Evolutionary conservation across 2,329 filamentous ascomycete genomes (phyloP).

Genomic region (Calonectria naviculata): DNA sequence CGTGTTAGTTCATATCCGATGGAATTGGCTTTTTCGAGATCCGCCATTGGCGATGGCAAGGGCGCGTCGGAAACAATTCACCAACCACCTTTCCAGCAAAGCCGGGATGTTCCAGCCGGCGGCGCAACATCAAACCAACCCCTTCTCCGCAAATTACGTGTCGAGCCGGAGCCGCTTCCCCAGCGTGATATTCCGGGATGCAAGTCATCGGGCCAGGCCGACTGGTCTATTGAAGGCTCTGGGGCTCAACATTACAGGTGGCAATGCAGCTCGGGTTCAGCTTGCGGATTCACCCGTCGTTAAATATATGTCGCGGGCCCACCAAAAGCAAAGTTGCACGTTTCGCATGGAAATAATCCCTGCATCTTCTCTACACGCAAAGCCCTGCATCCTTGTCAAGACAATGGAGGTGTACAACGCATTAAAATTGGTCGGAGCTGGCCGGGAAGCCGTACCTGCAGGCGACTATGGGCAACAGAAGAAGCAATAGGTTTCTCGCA

Average conservation of each 20-base stretch:
- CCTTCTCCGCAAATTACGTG: conserved; percentile 1
- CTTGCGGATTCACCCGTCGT: not conserved
- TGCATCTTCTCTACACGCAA: not conserved
- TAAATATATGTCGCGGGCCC: not conserved
- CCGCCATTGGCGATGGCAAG: not conserved
- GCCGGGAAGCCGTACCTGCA: not conserved
- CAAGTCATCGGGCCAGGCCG: conserved; percentile 1
- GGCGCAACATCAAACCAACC: not conserved
- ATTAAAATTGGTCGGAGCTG: not conserved
- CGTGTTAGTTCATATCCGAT: not conserved
- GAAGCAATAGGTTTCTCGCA: not conserved
- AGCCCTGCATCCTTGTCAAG: not conserved
- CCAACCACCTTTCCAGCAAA: not conserved
- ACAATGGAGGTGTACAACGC: not conserved
- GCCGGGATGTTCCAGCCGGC: not conserved
- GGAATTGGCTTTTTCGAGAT: not conserved
- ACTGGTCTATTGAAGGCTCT: not conserved
- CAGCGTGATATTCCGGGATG: not conserved
- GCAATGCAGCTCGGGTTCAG: conserved; percentile 3
- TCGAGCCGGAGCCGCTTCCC: not conserved
- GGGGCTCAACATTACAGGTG: not conserved
- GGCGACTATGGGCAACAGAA: not conserved
- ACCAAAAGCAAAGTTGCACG: not conserved
- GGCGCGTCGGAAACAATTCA: not conserved
- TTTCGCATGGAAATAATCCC: not conserved